phyloP scores from a whole-genome alignment of 441 rosid species.

The Isatis lusitanica region DNA sequence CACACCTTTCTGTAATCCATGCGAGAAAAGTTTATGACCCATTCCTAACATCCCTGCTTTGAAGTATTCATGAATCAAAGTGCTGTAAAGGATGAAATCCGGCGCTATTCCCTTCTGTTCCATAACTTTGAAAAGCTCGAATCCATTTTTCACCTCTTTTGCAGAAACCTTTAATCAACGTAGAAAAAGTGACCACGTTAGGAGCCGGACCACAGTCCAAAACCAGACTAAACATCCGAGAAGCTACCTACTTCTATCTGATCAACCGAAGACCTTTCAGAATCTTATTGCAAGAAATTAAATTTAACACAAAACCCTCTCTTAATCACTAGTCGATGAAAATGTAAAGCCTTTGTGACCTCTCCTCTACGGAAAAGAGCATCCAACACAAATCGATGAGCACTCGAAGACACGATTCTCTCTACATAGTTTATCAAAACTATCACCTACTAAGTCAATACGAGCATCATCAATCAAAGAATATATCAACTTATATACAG shows the following conservation, averaged over 20 bases:
- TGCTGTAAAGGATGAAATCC: slow-evolving; percentile 43
- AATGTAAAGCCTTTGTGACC: slow-evolving; percentile 35
- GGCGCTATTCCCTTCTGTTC: slow-evolving; percentile 35
- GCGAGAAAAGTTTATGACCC: slow-evolving; percentile 40
- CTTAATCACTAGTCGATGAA: slow-evolving; percentile 35
- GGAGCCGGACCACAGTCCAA: slow-evolving; percentile 45
- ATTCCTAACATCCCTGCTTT: slow-evolving; percentile 43
- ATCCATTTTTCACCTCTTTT: slow-evolving; percentile 44
- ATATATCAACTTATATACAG: slow-evolving; percentile 32
- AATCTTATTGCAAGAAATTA: slow-evolving; percentile 48
- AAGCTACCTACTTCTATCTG: slow-evolving; percentile 34
- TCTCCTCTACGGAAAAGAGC: slow-evolving; percentile 38
- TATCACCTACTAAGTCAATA: slow-evolving; percentile 33
- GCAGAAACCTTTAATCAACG: slow-evolving; percentile 44
- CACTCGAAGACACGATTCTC: slow-evolving; percentile 21
- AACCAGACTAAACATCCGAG: slow-evolving; percentile 33
- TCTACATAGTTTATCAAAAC: slow-evolving; percentile 35
- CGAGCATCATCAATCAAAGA: slow-evolving; percentile 34
- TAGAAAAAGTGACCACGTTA: slow-evolving; percentile 47
- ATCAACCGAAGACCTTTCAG: slow-evolving; percentile 38
- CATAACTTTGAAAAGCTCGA: slow-evolving; percentile 37
- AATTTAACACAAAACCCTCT: slow-evolving; percentile 36
- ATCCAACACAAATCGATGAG: slow-evolving; percentile 41
- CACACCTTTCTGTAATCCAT: slow-evolving; percentile 31
- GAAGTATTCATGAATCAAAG: slow-evolving; percentile 42